A percentile compares a stretch with the other conserved stretches of the same genome.
Evolutionary conservation across 2,329 filamentous ascomycete genomes (phyloP).

Genomic region (Ceratocystiopsis sp.): DNA sequence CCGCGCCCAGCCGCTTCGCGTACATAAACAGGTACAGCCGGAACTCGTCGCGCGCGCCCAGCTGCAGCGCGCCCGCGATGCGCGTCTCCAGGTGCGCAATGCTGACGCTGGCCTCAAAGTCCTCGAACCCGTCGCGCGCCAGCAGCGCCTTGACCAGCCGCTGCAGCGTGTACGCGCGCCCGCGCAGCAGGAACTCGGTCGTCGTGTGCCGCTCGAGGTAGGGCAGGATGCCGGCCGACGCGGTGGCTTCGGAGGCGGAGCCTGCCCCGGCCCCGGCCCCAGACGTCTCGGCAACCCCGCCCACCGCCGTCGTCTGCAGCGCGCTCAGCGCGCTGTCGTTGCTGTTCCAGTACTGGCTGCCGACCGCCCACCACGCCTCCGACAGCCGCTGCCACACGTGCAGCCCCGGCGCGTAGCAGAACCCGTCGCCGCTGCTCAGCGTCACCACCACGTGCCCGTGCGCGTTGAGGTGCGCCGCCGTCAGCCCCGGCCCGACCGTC

Average conservation of each 20-base stretch:
- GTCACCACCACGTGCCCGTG: conserved; percentile 77
- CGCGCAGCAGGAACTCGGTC: conserved; percentile 77
- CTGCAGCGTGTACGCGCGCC: conserved; percentile 79
- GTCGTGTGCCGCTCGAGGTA: conserved; percentile 90
- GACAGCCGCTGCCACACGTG: conserved; percentile 90
- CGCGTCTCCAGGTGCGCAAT: conserved; percentile 93
- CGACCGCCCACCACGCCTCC: conserved; percentile 95
- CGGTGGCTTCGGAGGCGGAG: conserved; percentile 46
- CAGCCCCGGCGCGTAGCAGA: conserved; percentile 72
- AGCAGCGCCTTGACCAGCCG: conserved; percentile 79
- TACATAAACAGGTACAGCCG: conserved; percentile 95
- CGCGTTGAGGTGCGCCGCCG: conserved; percentile 80
- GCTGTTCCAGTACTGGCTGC: conserved; percentile 97
- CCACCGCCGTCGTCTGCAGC: conserved; percentile 53
- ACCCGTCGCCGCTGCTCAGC: conserved; percentile 87
- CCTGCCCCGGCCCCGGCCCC: conserved; percentile 19
- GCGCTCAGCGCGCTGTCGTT: conserved; percentile 80
- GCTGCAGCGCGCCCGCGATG: conserved; percentile 69
- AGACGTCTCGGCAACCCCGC: conserved; percentile 29
- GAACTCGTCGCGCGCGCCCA: conserved; percentile 84
- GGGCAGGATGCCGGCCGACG: conserved; percentile 85
- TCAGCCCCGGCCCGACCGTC: conserved; percentile 66
- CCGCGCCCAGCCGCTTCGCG: conserved; percentile 82
- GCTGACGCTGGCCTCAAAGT: conserved; percentile 77
- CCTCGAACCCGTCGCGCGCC: conserved; percentile 78